Evolutionary conservation across 129 eudicot genomes (phyloP), one percentile per base, ranked within the genome.

Genomic region (Helianthus annuus): DNA sequence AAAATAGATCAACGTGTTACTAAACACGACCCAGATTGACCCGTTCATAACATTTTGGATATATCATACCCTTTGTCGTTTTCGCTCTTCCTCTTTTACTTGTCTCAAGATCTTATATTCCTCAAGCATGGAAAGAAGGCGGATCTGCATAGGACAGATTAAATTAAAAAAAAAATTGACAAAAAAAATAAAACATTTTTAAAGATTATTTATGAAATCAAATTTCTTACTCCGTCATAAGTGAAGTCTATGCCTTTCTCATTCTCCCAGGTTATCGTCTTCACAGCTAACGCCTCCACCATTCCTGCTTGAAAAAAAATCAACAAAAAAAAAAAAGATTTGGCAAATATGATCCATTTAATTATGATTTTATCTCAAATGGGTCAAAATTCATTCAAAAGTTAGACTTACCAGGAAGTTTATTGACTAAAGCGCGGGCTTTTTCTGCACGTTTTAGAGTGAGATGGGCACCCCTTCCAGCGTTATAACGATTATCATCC

Each of bases 381-480:
- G 10, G 58, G 58, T 6, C 58, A 15, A 52, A 40, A 40, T 0
- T 1, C 70, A 57, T 45, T 52, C 12, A 42, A 62, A 3, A 19
- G 60, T 19, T 19, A 22, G n/a, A 12, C n/a, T 44, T 86, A 94
- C 99, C 97, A 72, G 97, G 99, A 84, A 94, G 87, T 64, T 94
- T 94, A 73, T 78, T 84, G n/a, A 94, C 96, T 64, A 94, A 79
- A 4, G 88, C 87, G 16, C 99, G 96, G 62, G 97, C 99, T 74
- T 94, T 94, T 76, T 90, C 99, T 68, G 99, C 99, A 48, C 99
- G 97, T 70, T 94, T 94, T 64, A 90, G 86, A 10, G 85, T 82
- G 60, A 88, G 93, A 81, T 94, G 99, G 70, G 97, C 97, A 56
- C 99, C 99, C 76, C 91, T 77, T 78, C 99, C 99, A 63, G 96